These are phyloP conservation scores for Talaromyces nanjingensis DNA, from an alignment of 495 filamentous ascomycete genomes.

Conservation along the genomic window DNA sequence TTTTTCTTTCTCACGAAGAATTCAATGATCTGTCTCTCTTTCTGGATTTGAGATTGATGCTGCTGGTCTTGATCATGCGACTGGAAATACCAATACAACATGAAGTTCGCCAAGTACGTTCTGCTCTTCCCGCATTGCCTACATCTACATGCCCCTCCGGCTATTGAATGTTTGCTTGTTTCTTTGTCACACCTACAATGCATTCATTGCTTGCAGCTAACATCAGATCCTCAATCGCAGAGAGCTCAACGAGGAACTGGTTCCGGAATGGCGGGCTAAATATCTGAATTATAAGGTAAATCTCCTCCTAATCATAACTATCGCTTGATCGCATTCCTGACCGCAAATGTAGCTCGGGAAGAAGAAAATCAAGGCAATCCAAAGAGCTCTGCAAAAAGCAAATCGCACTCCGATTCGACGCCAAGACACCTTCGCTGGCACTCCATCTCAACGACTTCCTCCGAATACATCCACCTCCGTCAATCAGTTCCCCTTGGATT, in stretches of 20 bases:
- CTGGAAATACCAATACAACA: constrained; percentile 15
- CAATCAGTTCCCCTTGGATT: constrained; percentile 8
- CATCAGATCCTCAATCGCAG: constrained; percentile 22
- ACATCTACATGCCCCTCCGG: background rate
- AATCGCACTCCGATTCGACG: constrained; percentile 44
- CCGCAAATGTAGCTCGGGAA: constrained; percentile 53
- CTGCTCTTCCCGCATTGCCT: no score
- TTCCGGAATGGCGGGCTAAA: constrained; percentile 89
- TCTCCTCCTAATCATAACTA: background rate
- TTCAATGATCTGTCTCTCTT: background rate
- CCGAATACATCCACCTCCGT: constrained; percentile 4
- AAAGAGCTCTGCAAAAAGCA: constrained; percentile 57
- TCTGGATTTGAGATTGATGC: background rate
- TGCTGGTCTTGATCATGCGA: background rate
- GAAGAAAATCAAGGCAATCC: constrained; percentile 78
- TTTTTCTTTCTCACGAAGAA: background rate
- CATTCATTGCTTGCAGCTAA: constrained; percentile 14
- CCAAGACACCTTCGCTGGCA: background rate
- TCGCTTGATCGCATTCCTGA: background rate
- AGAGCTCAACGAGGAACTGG: constrained; percentile 78
- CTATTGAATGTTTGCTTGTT: background rate
- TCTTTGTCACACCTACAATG: background rate
- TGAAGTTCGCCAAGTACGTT: constrained; percentile 59
- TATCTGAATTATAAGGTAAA: constrained; percentile 84
- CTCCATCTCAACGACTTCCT: background rate